Conservation (phyloP, 345 rosid genomes). For the Corchorus olitorius region DNA sequence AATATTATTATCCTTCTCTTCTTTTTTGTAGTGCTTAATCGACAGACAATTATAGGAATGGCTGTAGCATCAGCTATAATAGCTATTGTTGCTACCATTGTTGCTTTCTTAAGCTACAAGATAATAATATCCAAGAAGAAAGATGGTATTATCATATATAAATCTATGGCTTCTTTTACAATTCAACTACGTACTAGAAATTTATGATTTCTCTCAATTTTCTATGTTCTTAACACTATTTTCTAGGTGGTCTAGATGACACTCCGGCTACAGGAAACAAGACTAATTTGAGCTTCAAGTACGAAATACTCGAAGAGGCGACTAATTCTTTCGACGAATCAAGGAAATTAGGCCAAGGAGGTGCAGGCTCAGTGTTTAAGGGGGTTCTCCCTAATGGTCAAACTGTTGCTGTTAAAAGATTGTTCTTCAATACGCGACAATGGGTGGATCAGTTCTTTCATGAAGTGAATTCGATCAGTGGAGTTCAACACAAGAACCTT, state of each 20-base stretch:
- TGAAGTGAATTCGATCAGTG: conserved; percentile 72
- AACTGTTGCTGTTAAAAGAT: conserved; percentile 65
- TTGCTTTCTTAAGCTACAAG: conserved; percentile 17
- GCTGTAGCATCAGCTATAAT: conserved; percentile 33
- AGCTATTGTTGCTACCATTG: neutral
- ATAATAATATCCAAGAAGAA: neutral
- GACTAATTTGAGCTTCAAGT: conserved; percentile 38
- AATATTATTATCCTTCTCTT: neutral
- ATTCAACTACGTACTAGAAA: no score
- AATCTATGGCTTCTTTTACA: neutral
- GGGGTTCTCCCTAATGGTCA: conserved; percentile 76
- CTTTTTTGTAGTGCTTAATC: neutral
- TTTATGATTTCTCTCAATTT: no score
- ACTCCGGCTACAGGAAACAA: neutral
- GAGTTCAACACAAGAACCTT: conserved; percentile 66
- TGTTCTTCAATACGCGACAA: conserved; percentile 60
- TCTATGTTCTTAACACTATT: neutral
- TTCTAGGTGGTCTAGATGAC: neutral
- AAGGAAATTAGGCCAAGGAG: conserved; percentile 84
- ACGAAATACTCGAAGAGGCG: conserved; percentile 69
- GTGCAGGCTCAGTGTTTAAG: conserved; percentile 76
- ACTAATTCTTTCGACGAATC: conserved; percentile 57
- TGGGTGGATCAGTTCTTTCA: conserved; percentile 88
- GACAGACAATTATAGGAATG: conserved; percentile 27
- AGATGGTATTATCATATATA: neutral